Conservation (phyloP, 2,329 filamentous ascomycete species). For the Diaporthe citri region DNA sequence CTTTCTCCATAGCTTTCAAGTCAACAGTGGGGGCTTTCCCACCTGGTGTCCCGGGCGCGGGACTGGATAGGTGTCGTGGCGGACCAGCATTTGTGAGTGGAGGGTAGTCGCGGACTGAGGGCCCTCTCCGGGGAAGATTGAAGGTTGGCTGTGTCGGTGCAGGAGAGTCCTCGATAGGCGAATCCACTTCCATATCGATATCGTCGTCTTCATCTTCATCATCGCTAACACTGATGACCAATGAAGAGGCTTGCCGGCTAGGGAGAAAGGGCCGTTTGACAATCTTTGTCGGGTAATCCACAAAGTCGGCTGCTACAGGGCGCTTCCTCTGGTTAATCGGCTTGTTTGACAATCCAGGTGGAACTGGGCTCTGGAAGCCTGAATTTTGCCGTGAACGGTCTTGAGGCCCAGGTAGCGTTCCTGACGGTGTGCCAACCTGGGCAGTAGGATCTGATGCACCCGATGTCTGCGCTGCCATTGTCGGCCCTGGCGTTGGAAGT, state of each 20-base stretch:
- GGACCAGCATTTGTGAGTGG: conserved; percentile 54
- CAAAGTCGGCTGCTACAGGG: conserved; percentile 77
- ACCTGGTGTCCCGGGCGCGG: conserved; percentile 46
- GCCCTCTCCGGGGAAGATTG: conserved; percentile 50
- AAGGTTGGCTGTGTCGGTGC: conserved; percentile 50
- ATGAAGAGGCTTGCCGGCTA: conserved; percentile 67
- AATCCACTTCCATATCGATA: conserved; percentile 76
- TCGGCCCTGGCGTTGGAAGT: conserved; percentile 10
- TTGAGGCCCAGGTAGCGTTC: not conserved
- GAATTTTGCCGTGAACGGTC: not conserved
- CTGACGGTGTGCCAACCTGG: not conserved
- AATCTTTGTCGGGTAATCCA: conserved; percentile 62
- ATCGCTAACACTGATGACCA: conserved; percentile 90
- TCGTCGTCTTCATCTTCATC: conserved; percentile 74
- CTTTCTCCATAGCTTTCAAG: conserved; percentile 59
- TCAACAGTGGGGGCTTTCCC: conserved; percentile 34
- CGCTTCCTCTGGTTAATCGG: conserved; percentile 53
- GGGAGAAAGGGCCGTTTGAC: conserved; percentile 74
- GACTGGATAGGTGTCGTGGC: conserved; percentile 56
- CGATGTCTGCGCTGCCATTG: conserved; percentile 28
- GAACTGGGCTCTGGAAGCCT: conserved; percentile 21
- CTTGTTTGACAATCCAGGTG: not conserved
- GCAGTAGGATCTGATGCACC: not conserved
- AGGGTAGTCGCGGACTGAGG: conserved; percentile 59
- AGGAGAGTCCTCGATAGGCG: conserved; percentile 58